Evolutionary conservation across 1,284 basidiomycete genomes (phyloP), one percentile per base, ranked within the genome.

Genomic region (Cryptococcus depauperatus): DNA sequence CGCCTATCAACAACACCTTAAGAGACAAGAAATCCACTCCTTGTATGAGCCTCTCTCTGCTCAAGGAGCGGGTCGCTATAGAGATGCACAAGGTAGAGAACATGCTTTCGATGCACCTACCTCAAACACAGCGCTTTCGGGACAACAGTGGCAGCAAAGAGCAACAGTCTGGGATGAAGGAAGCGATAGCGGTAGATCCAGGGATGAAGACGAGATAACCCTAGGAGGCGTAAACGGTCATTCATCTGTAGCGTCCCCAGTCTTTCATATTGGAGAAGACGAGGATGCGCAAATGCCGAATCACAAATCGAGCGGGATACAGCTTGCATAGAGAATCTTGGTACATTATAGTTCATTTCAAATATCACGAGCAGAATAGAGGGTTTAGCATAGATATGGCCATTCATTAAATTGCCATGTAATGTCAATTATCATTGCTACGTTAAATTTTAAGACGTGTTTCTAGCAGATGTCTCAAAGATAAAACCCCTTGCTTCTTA

Each of bases 21-120:
- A 53, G 7, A 54, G 58, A 19, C 44, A 49, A 16, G 64, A 70
- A 47, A 52, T 71, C 14, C 56, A 57, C 1, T 50, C 58, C 10
- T 49, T 72, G 10, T 72, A 72, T 54, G 61, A 66, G 42, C 70
- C 70, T 1, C 48, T 72, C 10, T 49, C 58, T 13, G 42, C 41
- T 5, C 50, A 52, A 10, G 34, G 43, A 23, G 37, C 52, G n/a
- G 47, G 51, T 9, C 52, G 52, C 6, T 68, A 68, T 47, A 54
- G 66, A 13, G 66, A 66, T 52, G 63, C 66, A 13, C 63, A 63
- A 51, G 66, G 66, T 1, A 41, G 64, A 28, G 50, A 55, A 43
- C 66, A 68, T 51, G 48, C 54, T 4, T 64, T 68, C 46, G 35
- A 35, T 19, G 35, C 13, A 11, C 14, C 38, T 8, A 18, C 29